These are phyloP conservation scores for Flaveria floridana DNA, from an alignment of 140 eudicot species.

Conservation along the genomic window DNA sequence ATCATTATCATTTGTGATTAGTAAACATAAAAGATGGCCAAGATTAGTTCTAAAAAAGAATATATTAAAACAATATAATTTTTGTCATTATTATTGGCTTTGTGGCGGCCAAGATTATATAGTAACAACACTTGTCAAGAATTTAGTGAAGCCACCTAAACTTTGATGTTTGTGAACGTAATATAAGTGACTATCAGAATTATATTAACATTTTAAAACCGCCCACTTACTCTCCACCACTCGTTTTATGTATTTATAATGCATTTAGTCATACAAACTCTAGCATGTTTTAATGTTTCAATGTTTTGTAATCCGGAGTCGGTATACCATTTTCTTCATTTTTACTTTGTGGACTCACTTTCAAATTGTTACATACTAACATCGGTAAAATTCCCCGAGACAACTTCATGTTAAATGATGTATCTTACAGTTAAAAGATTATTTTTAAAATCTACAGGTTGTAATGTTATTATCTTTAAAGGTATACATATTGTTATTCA, in stretches of 20 bases:
- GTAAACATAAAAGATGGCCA: neutral
- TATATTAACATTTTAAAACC: constrained; percentile 26
- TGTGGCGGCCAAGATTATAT: constrained; percentile 29
- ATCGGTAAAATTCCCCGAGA: no score
- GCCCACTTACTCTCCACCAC: constrained; percentile 42
- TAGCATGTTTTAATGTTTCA: neutral
- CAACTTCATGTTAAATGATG: no score
- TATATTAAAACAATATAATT: neutral
- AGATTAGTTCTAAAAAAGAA: neutral
- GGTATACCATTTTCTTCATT: no score
- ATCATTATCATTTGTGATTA: neutral
- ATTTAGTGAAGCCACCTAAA: constrained; percentile 22
- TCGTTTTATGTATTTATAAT: neutral
- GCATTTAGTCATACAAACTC: no score
- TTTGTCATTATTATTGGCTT: neutral
- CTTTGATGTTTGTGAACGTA: constrained; percentile 30
- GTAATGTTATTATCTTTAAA: no score
- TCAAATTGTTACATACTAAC: no score
- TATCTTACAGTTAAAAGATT: no score
- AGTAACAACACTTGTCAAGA: constrained; percentile 27
- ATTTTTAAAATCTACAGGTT: no score
- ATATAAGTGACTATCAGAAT: constrained; percentile 24
- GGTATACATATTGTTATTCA: no score
- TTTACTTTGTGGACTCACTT: no score
- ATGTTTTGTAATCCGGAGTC: neutral